These are phyloP conservation scores for Cladophialophora carrionii DNA, from an alignment of 2,329 filamentous ascomycete genomes.

Conservation along the genomic window DNA sequence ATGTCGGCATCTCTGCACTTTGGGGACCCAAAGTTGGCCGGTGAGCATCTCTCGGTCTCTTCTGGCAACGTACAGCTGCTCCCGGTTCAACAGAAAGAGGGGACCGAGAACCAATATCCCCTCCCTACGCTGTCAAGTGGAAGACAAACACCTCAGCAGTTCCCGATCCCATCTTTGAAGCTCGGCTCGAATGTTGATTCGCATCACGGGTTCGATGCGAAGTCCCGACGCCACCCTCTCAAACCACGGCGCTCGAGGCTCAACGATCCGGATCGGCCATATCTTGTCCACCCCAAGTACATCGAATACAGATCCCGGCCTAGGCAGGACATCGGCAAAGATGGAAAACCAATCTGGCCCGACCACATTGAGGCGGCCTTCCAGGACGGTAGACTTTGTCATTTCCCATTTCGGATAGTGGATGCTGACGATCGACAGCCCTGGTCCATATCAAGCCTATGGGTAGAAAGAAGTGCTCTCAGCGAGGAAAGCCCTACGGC, in stretches of 20 bases:
- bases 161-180: constrained; percentile 28
- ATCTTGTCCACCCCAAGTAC: constrained; percentile 44
- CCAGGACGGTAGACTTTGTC: constrained; percentile 47
- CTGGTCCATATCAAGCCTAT: constrained; percentile 61
- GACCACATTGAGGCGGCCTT: constrained; percentile 54
- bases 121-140: constrained; percentile 6
- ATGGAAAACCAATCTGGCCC: constrained; percentile 52
- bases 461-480: constrained; percentile 59
- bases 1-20: constrained; percentile 11
- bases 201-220: constrained; percentile 17
- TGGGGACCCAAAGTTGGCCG: constrained; percentile 8
- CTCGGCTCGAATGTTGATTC: constrained; percentile 37
- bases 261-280: constrained; percentile 25
- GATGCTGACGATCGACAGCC: constrained; percentile 42
- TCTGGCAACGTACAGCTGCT: constrained; percentile 52
- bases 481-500: constrained; percentile 58
- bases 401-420: constrained; percentile 25
- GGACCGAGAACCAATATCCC: constrained; percentile 35
- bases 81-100: constrained; percentile 40
- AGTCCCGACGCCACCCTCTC: constrained; percentile 9
- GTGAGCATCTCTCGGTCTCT: constrained; percentile 44
- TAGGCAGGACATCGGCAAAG: constrained; percentile 49
- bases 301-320: constrained; percentile 50
- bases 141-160: constrained; percentile 15
- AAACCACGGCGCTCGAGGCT: constrained; percentile 16